Base-by-base conservation (phyloP, 208 protist genomes). In the Trypanosoma lewisi region DNA sequence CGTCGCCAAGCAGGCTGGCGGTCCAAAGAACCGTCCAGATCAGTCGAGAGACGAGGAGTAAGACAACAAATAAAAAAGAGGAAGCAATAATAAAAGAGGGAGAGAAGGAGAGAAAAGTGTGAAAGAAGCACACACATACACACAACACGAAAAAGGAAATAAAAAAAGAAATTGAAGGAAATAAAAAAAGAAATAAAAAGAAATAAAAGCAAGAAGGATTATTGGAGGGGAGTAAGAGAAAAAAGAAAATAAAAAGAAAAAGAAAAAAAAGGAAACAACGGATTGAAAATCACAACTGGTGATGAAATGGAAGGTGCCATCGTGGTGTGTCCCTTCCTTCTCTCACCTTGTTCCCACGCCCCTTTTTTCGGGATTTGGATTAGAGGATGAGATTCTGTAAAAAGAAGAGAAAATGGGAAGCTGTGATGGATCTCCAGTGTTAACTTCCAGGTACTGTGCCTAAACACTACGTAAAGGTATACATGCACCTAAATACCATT, bases 1-100 rank as follows among this genome's bases (percentile, higher is more conserved):
- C 76, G 98, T 99, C 80, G 76, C 95, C n/a, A 98, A 98, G 80
- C 95, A 96, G 63, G 97, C 98, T 11, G 98, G 98, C 53, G 98
- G 97, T 27, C 97, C 97, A 16, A 99, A 98, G 83, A 81, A 82
- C 49, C 89, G 84, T 60, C 76, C 80, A 9, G 87, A 91, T 54
- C 84, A 93, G 57, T 89, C 87, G 4, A 81, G 88, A 44, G 92
- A 97, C 53, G 92, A 80, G n/a, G 73, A 84, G 21, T 80, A 73
- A 77, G 12, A 19, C 28, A 21, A 49, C 2, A 49, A 61, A 19
- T 2, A 50, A 17, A 53, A 49, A 41, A 21, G 27, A 37, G 21
- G 12, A 63, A 57, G 7, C 11, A 57, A 52, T 1, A 27, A 50
- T 47, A 48, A 27, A 41, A 55, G 14, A 39, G 56, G 12, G 31